phyloP scores from a whole-genome alignment of 2,329 filamentous ascomycete species.

The Xylariales sp. region DNA sequence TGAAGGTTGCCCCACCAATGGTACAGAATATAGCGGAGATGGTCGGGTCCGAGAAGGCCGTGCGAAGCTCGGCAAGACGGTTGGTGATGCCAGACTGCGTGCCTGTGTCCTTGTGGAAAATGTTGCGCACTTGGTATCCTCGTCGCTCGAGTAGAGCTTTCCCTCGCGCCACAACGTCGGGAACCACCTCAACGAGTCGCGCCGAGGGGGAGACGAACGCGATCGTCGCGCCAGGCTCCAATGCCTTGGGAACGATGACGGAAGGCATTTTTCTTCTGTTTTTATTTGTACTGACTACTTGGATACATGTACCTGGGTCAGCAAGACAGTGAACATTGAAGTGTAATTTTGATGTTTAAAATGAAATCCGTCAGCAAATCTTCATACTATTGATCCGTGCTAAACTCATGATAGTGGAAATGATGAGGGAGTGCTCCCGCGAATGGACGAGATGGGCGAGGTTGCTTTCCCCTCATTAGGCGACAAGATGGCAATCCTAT shows the following conservation, averaged over 20 bases:
- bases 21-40: constrained; percentile 34
- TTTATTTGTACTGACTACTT: no score
- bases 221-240: constrained; percentile 31
- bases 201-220: constrained; percentile 35
- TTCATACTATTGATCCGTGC: no score
- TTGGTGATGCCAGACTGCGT: constrained; percentile 29
- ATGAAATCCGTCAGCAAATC: no score
- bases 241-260: constrained; percentile 15
- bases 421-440: no score
- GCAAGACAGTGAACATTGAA: no score
- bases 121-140: constrained; percentile 28
- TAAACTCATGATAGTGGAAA: no score
- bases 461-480: no score
- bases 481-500: no score
- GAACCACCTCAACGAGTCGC: constrained; percentile 27
- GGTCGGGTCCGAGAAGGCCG: constrained; percentile 29
- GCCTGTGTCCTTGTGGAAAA: constrained; percentile 23
- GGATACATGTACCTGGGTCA: no score
- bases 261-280: no score
- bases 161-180: constrained; percentile 24
- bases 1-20: constrained; percentile 32
- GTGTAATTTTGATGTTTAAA: no score
- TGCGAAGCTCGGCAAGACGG: constrained; percentile 31
- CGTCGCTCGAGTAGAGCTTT: constrained; percentile 20
- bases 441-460: no score